These are phyloP conservation scores for Calonectria multiphialidica DNA, from an alignment of 2,329 filamentous ascomycete species.

Conservation along the genomic window DNA sequence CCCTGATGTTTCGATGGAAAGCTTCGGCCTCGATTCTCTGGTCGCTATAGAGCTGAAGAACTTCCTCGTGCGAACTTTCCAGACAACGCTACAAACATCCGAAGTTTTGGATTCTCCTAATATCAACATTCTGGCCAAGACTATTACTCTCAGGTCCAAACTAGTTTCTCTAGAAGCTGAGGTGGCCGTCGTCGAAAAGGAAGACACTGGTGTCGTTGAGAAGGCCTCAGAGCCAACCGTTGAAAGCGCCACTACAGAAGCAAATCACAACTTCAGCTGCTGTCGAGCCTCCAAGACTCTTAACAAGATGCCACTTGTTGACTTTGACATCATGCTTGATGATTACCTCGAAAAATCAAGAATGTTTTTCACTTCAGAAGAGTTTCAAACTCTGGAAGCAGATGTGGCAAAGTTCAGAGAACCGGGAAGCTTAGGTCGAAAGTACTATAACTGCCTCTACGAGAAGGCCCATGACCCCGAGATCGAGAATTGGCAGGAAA, in stretches of 20 bases:
- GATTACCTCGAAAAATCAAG: conserved; percentile 25
- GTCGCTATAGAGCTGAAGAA: conserved; percentile 35
- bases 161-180: conserved; percentile 14
- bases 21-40: conserved; percentile 30
- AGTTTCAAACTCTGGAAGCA: conserved; percentile 20
- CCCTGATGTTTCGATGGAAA: conserved; percentile 24
- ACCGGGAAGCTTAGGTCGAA: conserved; percentile 22
- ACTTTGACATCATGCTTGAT: conserved; percentile 24
- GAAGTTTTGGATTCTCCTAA: conserved; percentile 26
- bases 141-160: conserved; percentile 23
- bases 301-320: conserved; percentile 23
- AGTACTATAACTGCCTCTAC: conserved; percentile 20
- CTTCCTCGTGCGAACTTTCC: conserved; percentile 26
- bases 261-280: conserved; percentile 28
- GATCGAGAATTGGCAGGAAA: conserved; percentile 29
- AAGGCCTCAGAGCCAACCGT: neutral
- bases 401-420: conserved; percentile 21
- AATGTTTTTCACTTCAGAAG: conserved; percentile 23
- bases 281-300: conserved; percentile 23
- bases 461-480: conserved; percentile 21
- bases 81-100: conserved; percentile 28
- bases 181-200: neutral
- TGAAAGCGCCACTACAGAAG: neutral
- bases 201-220: neutral
- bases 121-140: conserved; percentile 23